Conservation (phyloP, 148 eudicot species). For the Polygonum maritimum region DNA sequence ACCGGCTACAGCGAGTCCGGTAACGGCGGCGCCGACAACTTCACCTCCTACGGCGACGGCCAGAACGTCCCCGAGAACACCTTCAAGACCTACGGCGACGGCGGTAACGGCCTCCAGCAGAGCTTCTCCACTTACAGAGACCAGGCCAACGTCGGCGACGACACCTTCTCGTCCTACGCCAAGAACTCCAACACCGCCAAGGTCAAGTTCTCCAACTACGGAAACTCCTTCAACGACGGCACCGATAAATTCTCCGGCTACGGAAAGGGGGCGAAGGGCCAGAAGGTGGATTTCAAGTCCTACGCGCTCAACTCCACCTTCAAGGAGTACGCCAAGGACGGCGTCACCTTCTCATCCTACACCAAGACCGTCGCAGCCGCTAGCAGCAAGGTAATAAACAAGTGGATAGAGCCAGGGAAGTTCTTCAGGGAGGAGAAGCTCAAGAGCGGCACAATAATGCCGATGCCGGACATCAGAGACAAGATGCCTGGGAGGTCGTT, state of each 20-base stretch:
- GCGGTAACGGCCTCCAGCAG: constrained; percentile 33
- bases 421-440: constrained; percentile 66
- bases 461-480: constrained; percentile 81
- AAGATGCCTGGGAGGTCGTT: constrained; percentile 89
- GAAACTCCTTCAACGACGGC: constrained; percentile 39
- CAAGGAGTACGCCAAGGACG: constrained; percentile 43
- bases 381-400: constrained; percentile 27
- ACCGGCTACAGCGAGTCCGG: constrained; percentile 29
- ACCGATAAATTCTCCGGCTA: constrained; percentile 46
- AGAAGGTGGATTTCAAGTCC: constrained; percentile 26
- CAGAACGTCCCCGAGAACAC: constrained; percentile 42
- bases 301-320: constrained; percentile 45
- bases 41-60: constrained; percentile 36
- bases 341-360: constrained; percentile 31
- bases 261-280: constrained; percentile 26
- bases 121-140: constrained; percentile 40
- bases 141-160: constrained; percentile 45
- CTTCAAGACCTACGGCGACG: constrained; percentile 39
- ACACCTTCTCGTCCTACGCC: constrained; percentile 34
- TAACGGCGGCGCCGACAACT: constrained; percentile 30
- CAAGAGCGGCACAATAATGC: constrained; percentile 49
- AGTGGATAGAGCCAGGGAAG: constrained; percentile 73
- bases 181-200: constrained; percentile 34
- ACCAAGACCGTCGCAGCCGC: not conserved
- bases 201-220: constrained; percentile 37